Evolutionary conservation across 2,329 filamentous ascomycete species (phyloP).

Genomic region (Purpureocillium takamizusanense): DNA sequence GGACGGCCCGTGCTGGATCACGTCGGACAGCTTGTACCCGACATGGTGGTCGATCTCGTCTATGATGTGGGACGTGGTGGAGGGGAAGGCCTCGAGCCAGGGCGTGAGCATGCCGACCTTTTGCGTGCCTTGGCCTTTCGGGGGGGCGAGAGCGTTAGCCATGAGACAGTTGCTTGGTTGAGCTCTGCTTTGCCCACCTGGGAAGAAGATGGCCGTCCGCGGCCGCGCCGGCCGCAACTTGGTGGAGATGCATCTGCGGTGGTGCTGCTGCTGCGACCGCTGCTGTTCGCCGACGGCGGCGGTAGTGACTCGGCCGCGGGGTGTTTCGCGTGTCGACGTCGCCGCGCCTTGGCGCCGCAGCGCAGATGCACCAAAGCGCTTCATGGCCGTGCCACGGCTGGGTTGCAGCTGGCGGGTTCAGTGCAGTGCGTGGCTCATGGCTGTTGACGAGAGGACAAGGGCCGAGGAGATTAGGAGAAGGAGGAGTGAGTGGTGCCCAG

Average conservation of each 20-base stretch:
- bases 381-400: constrained; percentile 20
- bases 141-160: neutral
- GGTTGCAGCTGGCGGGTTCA: constrained; percentile 1
- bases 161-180: no score
- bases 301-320: neutral
- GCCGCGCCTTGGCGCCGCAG: constrained; percentile 18
- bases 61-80: constrained; percentile 64
- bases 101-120: constrained; percentile 78
- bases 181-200: constrained; percentile 37
- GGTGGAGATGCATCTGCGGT: neutral
- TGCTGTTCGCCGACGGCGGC: no score
- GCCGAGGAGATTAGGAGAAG: no score
- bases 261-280: no score
- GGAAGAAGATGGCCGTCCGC: constrained; percentile 51
- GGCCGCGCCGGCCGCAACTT: constrained; percentile 1
- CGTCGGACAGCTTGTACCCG: constrained; percentile 62
- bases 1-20: constrained; percentile 75
- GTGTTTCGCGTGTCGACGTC: neutral
- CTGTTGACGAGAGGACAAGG: neutral
- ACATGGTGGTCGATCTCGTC: constrained; percentile 78
- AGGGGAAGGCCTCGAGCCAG: constrained; percentile 81
- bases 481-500: no score
- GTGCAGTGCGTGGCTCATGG: constrained; percentile 6
- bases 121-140: constrained; percentile 74
- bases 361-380: constrained; percentile 17